A percentile compares a stretch with the other conserved stretches of the same genome.
These are phyloP conservation scores for Xanthoceras sorbifolium DNA, from an alignment of 345 rosid species.

Conservation along the genomic window DNA sequence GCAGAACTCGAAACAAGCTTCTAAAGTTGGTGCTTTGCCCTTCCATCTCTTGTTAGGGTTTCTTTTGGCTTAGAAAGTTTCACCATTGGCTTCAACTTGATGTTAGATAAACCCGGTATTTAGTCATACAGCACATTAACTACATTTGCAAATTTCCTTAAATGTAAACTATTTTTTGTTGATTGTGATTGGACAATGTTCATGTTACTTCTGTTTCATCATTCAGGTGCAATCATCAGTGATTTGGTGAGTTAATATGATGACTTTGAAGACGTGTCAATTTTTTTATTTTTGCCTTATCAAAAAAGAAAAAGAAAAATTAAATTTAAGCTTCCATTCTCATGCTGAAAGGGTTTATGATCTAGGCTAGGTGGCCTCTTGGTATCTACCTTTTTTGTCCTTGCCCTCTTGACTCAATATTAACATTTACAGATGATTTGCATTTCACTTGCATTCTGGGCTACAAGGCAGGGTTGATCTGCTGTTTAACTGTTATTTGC, in stretches of 20 bases:
- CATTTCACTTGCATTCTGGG: not conserved
- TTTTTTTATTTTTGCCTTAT: too few species aligned
- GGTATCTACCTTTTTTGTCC: not conserved
- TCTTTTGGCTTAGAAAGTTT: not conserved
- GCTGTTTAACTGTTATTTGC: not conserved
- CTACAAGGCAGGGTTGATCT: not conserved
- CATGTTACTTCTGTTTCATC: not conserved
- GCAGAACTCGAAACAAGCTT: constrained; percentile 74
- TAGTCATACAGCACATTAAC: not conserved
- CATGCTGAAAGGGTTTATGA: not conserved
- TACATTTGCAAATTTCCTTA: not conserved
- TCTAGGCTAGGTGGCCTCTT: not conserved
- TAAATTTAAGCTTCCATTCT: not conserved
- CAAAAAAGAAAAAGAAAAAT: not conserved
- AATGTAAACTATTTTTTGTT: not conserved
- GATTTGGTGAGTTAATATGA: constrained; percentile 32
- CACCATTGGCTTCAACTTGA: not conserved
- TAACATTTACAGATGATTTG: not conserved
- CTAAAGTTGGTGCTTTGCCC: constrained; percentile 65
- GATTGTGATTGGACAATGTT: not conserved
- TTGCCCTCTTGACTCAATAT: not conserved
- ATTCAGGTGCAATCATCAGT: constrained; percentile 18
- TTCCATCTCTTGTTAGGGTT: constrained; percentile 2
- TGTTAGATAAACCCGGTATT: not conserved
- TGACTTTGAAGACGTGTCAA: not conserved